These are phyloP conservation scores for Tolypocladium cylindrosporum DNA, from an alignment of 2,329 filamentous ascomycete species.

Conservation along the genomic window DNA sequence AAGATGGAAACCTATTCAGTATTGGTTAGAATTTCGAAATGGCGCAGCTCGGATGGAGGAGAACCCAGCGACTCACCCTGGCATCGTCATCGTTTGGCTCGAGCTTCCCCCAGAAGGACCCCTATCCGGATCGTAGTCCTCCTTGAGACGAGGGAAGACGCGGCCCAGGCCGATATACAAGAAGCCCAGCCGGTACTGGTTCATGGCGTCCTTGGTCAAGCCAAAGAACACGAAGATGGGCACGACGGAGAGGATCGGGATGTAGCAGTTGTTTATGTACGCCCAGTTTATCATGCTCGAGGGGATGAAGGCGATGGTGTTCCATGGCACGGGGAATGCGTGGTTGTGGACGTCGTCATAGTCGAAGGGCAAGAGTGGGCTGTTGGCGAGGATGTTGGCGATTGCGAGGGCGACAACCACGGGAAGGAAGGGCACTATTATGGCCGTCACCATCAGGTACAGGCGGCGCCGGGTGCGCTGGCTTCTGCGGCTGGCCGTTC, in stretches of 20 bases:
- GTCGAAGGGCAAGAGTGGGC: slow-evolving; percentile 23
- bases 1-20: not conserved
- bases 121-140: slow-evolving; percentile 28
- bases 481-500: slow-evolving; percentile 28
- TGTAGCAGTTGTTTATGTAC: slow-evolving; percentile 36
- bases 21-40: not conserved
- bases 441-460: slow-evolving; percentile 43
- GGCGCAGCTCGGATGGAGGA: too few relatives aligned
- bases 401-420: slow-evolving; percentile 30
- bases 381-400: slow-evolving; percentile 26
- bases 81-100: slow-evolving; percentile 7
- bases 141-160: slow-evolving; percentile 29
- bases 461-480: slow-evolving; percentile 40
- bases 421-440: slow-evolving; percentile 42
- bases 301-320: slow-evolving; percentile 34
- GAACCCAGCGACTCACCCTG: slow-evolving; percentile 9
- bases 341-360: slow-evolving; percentile 31
- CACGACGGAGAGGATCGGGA: slow-evolving; percentile 34
- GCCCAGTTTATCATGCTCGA: slow-evolving; percentile 27
- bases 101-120: slow-evolving; percentile 12
- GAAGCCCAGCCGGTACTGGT: slow-evolving; percentile 32
- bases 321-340: slow-evolving; percentile 29
- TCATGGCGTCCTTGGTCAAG: slow-evolving; percentile 41
- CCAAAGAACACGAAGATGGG: slow-evolving; percentile 46
- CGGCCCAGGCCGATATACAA: slow-evolving; percentile 30